Base-by-base conservation (phyloP, 2,329 filamentous ascomycete species). In the Pseudocercospora crystallina region DNA sequence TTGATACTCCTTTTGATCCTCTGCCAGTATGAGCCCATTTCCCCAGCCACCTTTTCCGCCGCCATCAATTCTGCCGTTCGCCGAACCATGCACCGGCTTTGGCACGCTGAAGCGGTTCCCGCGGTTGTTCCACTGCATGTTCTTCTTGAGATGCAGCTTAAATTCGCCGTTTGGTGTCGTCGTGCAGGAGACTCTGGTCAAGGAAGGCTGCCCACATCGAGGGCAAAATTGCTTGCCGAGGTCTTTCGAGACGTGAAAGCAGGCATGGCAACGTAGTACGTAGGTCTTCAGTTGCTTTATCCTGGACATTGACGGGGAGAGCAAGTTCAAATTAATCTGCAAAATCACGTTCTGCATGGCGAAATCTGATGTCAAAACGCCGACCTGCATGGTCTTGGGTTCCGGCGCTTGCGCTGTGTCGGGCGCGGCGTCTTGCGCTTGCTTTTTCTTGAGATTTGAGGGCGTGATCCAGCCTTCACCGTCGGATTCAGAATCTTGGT, bases 291-390 rank as follows among this genome's bases (percentile, higher is more conserved):
- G 80, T 53, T 87, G 84, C 33, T 84, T 86, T 67, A 99, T 90
- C 63, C 90, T 84, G 56, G 88, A 81, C 54, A 97, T 77, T 12
- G 83, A 80, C 0, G 89, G 81, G 0, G 91, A 90, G 51, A 96
- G 80, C 9, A 96, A 82, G 67, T 94, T 89, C 42, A 99, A 82
- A 73, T 96, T 96, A 77, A 97, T 95, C 61, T 95, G 89, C 4
- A 99, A 80, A 2, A 94, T 82, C 7, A 97, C 90, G 69, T 97
- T 97, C 74, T 97, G 92, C 89, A 99, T 95, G 48, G 94, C 92
- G 72, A 89, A 97, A 76, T 99, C 94, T 49, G 87, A 90, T 1
- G 94, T 97, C 66, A 97, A 86, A 38, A 92, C 85, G n/a, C 90
- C 92, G 12, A 89, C 89, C 71, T 95, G 86, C 61, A 96, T 86